Evolutionary conservation across 1,284 basidiomycete species (phyloP).

Genomic region (Apiotrichum sp.): DNA sequence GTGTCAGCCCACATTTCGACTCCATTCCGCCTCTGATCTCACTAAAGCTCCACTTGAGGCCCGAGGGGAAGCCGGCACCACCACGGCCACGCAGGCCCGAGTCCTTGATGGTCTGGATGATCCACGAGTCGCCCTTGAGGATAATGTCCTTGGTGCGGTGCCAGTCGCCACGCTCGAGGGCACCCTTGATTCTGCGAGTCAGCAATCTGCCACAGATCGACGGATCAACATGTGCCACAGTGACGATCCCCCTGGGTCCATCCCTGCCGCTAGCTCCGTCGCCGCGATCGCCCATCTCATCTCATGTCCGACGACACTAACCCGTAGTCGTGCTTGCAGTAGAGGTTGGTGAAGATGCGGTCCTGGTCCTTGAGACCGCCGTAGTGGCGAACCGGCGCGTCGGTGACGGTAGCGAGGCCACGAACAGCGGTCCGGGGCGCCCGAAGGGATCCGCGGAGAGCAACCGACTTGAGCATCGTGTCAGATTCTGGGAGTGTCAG

Average conservation of each 20-base stretch:
- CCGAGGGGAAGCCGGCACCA: constrained; percentile 94
- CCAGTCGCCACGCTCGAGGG: constrained; percentile 90
- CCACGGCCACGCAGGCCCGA: constrained; percentile 93
- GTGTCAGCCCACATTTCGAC: neutral
- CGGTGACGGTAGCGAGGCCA: constrained; percentile 62
- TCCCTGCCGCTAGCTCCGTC: too few species aligned
- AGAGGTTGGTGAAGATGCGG: constrained; percentile 80
- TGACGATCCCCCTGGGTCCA: too few species aligned
- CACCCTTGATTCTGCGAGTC: constrained; percentile 61
- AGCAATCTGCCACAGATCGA: too few species aligned
- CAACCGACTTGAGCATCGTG: constrained; percentile 8
- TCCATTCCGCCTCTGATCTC: constrained; percentile 46
- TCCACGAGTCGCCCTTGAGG: constrained; percentile 66
- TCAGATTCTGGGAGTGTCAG: neutral
- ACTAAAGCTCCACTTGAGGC: constrained; percentile 95
- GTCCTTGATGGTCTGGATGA: constrained; percentile 92
- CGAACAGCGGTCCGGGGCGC: constrained; percentile 6
- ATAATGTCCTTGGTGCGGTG: constrained; percentile 95
- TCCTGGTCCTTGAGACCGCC: constrained; percentile 91
- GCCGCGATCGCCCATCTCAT: too few species aligned
- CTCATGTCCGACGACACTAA: neutral
- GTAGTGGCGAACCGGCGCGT: constrained; percentile 71
- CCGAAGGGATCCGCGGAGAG: constrained; percentile 1
- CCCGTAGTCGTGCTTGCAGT: constrained; percentile 71
- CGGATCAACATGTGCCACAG: too few species aligned